phyloP scores from a whole-genome alignment of 495 filamentous ascomycete genomes.

The Aspergillus heteromorphus region DNA sequence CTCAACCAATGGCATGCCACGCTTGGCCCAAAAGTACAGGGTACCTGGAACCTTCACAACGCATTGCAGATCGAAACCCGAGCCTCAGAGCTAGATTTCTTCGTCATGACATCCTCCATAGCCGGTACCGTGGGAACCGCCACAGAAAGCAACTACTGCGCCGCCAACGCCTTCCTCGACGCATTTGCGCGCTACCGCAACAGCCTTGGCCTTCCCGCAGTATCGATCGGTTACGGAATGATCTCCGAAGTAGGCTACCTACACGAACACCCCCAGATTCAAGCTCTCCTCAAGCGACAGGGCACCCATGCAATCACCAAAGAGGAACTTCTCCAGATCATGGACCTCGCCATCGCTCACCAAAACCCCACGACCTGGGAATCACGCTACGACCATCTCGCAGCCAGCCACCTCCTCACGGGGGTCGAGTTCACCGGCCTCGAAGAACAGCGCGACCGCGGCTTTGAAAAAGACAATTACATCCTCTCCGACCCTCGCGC shows the following conservation, averaged over 20 bases:
- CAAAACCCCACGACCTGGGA: background rate
- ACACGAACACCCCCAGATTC: constrained; percentile 31
- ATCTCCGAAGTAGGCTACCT: constrained; percentile 26
- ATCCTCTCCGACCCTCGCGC: background rate
- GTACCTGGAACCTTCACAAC: constrained; percentile 7
- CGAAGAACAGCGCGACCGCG: background rate
- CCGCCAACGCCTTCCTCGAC: constrained; percentile 21
- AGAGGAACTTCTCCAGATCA: constrained; percentile 28
- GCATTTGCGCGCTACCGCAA: constrained; percentile 18
- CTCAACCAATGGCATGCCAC: background rate
- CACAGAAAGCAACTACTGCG: constrained; percentile 53
- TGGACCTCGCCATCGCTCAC: constrained; percentile 14
- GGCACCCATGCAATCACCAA: constrained; percentile 26
- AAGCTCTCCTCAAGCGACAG: constrained; percentile 22
- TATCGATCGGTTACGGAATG: constrained; percentile 16
- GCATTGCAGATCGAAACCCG: background rate
- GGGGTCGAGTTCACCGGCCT: background rate
- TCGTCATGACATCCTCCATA: constrained; percentile 42
- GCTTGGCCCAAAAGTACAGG: background rate
- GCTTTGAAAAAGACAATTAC: background rate
- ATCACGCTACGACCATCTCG: background rate
- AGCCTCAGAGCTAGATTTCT: background rate
- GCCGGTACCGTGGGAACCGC: constrained; percentile 46
- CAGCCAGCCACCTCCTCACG: background rate
- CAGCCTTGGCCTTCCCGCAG: background rate